Evolutionary conservation across 306 rosid genomes (phyloP).

Genomic region (Medicago lupulina): DNA sequence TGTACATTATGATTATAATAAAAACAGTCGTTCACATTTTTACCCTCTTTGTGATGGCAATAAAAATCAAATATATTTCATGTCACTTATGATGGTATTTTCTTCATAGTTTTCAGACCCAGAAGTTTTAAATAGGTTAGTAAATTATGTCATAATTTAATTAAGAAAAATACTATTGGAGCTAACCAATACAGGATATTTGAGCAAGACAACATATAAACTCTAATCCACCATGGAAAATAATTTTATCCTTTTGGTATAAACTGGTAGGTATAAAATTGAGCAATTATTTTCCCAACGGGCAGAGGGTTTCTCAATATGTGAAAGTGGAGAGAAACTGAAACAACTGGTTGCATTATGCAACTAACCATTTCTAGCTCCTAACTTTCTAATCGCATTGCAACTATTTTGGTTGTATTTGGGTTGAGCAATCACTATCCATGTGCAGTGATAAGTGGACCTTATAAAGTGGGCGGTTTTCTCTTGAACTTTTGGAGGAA

Average conservation of each 20-base stretch:
- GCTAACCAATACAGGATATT: no score
- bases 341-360: conserved; percentile 29
- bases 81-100: no score
- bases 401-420: conserved; percentile 5
- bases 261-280: conserved; percentile 20
- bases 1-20: no score
- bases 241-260: not conserved
- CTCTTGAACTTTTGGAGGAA: conserved; percentile 1
- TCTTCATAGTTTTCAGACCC: no score
- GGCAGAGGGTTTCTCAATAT: conserved; percentile 10
- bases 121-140: no score
- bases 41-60: no score
- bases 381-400: conserved; percentile 23
- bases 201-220: no score
- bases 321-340: conserved; percentile 13
- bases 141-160: no score
- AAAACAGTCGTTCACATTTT: no score
- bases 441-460: not conserved
- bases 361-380: conserved; percentile 8
- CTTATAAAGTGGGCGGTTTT: conserved; percentile 19
- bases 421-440: conserved; percentile 19
- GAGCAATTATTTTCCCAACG: conserved; percentile 21
- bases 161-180: no score
- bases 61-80: no score
- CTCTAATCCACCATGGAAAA: no score